Evolutionary conservation across 2,329 filamentous ascomycete species (phyloP).

Genomic region (Sarocladium brachiariae): DNA sequence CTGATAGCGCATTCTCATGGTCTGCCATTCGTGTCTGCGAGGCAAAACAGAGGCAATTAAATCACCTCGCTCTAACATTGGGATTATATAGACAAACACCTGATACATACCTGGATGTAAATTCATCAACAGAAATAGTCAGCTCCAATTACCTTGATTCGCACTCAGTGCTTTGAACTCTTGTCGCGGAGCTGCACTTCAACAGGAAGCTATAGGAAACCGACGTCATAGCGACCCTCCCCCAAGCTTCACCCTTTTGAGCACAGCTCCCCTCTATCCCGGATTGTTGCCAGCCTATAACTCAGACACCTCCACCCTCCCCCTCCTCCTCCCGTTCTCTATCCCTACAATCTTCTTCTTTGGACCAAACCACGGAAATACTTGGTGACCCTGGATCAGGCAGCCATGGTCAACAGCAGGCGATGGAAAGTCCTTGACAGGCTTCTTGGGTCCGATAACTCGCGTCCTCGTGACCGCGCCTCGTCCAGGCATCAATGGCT

Average conservation of each 20-base stretch:
- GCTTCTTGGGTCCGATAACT: conserved; percentile 21
- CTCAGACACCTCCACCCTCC: not conserved
- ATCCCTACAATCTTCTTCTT: too few relatives aligned
- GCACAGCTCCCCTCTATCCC: not conserved
- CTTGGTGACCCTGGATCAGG: not conserved
- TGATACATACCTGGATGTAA: too few relatives aligned
- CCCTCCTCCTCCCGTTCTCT: not conserved
- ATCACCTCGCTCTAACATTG: too few relatives aligned
- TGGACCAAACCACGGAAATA: not conserved
- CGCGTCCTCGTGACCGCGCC: conserved; percentile 9
- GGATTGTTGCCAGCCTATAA: not conserved
- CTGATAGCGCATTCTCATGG: too few relatives aligned
- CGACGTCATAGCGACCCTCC: not conserved
- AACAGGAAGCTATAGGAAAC: too few relatives aligned
- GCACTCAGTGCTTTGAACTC: too few relatives aligned
- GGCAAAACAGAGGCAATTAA: too few relatives aligned
- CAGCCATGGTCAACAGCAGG: conserved; percentile 7
- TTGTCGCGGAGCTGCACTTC: too few relatives aligned
- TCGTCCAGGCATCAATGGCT: conserved; percentile 27
- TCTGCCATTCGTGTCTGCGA: too few relatives aligned
- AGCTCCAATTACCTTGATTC: too few relatives aligned
- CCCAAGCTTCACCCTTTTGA: not conserved
- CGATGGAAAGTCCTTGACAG: conserved; percentile 25
- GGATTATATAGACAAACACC: too few relatives aligned
- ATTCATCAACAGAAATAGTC: too few relatives aligned